These are phyloP conservation scores for Sclerotinia glacialis DNA, from an alignment of 2,329 filamentous ascomycete species.

Conservation along the genomic window DNA sequence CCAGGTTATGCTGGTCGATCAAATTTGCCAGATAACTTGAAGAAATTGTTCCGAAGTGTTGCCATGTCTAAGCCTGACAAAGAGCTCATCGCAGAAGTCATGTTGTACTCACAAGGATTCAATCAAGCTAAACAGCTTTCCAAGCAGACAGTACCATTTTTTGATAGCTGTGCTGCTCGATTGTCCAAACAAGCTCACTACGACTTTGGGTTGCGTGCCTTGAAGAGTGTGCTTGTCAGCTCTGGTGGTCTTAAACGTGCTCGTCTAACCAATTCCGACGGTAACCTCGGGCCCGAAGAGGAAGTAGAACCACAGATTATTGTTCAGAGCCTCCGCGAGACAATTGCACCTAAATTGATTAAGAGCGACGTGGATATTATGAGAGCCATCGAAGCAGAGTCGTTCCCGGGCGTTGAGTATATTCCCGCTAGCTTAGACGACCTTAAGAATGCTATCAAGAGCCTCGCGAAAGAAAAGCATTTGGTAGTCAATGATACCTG, in stretches of 20 bases:
- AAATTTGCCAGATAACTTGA: slow-evolving; percentile 96
- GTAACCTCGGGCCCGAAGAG: slow-evolving; percentile 61
- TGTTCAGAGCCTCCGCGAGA: slow-evolving; percentile 96
- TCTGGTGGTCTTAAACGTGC: slow-evolving; percentile 93
- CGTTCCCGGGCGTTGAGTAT: slow-evolving; percentile 92
- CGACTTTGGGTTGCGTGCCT: slow-evolving; percentile 93
- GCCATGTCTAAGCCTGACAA: slow-evolving; percentile 99
- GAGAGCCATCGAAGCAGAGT: slow-evolving; percentile 74
- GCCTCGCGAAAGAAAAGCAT: slow-evolving; percentile 79
- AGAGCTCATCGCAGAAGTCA: slow-evolving; percentile 98
- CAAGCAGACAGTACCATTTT: slow-evolving; percentile 96
- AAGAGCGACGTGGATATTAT: slow-evolving; percentile 87
- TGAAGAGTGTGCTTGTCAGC: slow-evolving; percentile 98
- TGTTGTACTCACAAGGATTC: slow-evolving; percentile 99
- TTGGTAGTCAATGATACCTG: slow-evolving; percentile 89
- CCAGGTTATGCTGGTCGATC: slow-evolving; percentile 97
- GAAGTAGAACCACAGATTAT: slow-evolving; percentile 94
- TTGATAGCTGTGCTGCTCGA: slow-evolving; percentile 78
- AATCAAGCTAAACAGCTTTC: slow-evolving; percentile 92
- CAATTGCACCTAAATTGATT: slow-evolving; percentile 95
- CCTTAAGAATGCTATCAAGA: slow-evolving; percentile 76
- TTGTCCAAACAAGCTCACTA: slow-evolving; percentile 98
- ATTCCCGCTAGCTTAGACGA: slow-evolving; percentile 81
- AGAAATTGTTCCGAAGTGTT: slow-evolving; percentile 98
- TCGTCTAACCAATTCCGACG: slow-evolving; percentile 60